These are phyloP conservation scores for Cutaneotrichosporon cavernicola DNA, from an alignment of 1,284 basidiomycete genomes.

Conservation along the genomic window DNA sequence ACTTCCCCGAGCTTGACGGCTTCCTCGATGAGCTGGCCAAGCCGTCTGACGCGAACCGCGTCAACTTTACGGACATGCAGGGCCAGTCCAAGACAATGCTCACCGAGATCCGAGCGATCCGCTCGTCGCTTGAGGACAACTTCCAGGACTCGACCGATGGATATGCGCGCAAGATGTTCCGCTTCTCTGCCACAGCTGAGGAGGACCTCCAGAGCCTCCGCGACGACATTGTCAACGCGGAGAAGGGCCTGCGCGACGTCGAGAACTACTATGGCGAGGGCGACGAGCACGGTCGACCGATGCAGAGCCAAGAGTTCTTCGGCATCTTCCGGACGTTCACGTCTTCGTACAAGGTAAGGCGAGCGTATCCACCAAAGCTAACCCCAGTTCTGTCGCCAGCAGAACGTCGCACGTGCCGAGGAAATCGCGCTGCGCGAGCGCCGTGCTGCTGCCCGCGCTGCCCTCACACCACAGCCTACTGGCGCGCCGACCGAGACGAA, in stretches of 20 bases:
- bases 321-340: slow-evolving; percentile 92
- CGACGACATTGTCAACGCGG: slow-evolving; percentile 80
- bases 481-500: slow-evolving; percentile 55
- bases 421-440: slow-evolving; percentile 52
- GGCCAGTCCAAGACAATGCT: slow-evolving; percentile 60
- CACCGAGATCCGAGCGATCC: slow-evolving; percentile 74
- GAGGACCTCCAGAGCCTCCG: slow-evolving; percentile 73
- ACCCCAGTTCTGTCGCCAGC: slow-evolving; percentile 73
- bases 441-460: slow-evolving; percentile 42
- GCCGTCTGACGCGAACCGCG: slow-evolving; percentile 87
- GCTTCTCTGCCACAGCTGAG: slow-evolving; percentile 72
- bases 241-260: slow-evolving; percentile 74
- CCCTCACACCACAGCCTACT: slow-evolving; percentile 49
- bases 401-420: slow-evolving; percentile 61
- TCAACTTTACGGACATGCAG: slow-evolving; percentile 48
- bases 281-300: slow-evolving; percentile 60
- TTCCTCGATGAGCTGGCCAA: slow-evolving; percentile 87
- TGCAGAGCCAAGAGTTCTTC: slow-evolving; percentile 70
- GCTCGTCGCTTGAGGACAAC: slow-evolving; percentile 72
- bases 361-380: slow-evolving; percentile 5
- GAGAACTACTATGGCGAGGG: slow-evolving; percentile 89
- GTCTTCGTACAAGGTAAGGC: slow-evolving; percentile 77
- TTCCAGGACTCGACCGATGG: slow-evolving; percentile 70
- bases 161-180: slow-evolving; percentile 86
- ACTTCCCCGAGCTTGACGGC: slow-evolving; percentile 82